A percentile compares a stretch with the other conserved stretches of the same genome.
These are phyloP conservation scores for Leccinum glutinopallens DNA, from an alignment of 1,284 basidiomycete genomes.

Conservation along the genomic window DNA sequence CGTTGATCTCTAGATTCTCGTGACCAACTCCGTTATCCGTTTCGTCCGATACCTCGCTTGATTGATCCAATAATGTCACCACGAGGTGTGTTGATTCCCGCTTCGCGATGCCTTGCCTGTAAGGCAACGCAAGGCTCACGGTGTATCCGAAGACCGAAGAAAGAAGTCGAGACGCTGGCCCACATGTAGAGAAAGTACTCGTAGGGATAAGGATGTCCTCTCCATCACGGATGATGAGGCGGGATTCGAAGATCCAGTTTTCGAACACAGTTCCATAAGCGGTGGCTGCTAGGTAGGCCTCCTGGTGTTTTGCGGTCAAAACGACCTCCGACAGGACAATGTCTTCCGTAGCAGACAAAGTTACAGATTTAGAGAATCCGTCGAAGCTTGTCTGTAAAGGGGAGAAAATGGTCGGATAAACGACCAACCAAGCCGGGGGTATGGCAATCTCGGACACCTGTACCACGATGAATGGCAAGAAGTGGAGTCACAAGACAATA, in stretches of 20 bases:
- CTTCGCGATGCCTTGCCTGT: conserved; percentile 66
- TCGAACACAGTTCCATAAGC: conserved; percentile 23
- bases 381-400: conserved; percentile 19
- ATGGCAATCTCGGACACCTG: conserved; percentile 33
- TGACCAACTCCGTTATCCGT: conserved; percentile 25
- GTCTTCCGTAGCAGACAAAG: conserved; percentile 26
- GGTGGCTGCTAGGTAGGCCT: conserved; percentile 40
- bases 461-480: conserved; percentile 14
- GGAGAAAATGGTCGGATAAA: conserved; percentile 34
- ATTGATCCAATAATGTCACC: conserved; percentile 43
- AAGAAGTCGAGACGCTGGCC: conserved; percentile 15
- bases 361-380: conserved; percentile 20
- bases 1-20: conserved; percentile 65
- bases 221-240: conserved; percentile 52
- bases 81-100: conserved; percentile 60
- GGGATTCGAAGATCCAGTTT: conserved; percentile 35
- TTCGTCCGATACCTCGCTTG: conserved; percentile 6
- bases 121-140: conserved; percentile 65
- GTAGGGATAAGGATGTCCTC: conserved; percentile 40
- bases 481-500: conserved; percentile 3
- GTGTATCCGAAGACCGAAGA: conserved; percentile 38
- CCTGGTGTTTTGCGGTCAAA: conserved; percentile 47
- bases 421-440: conserved; percentile 31
- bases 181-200: conserved; percentile 24
- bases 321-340: conserved; percentile 45